Evolutionary conservation across 2,329 filamentous ascomycete species (phyloP).

Genomic region (Ophiocordyceps sinensis): DNA sequence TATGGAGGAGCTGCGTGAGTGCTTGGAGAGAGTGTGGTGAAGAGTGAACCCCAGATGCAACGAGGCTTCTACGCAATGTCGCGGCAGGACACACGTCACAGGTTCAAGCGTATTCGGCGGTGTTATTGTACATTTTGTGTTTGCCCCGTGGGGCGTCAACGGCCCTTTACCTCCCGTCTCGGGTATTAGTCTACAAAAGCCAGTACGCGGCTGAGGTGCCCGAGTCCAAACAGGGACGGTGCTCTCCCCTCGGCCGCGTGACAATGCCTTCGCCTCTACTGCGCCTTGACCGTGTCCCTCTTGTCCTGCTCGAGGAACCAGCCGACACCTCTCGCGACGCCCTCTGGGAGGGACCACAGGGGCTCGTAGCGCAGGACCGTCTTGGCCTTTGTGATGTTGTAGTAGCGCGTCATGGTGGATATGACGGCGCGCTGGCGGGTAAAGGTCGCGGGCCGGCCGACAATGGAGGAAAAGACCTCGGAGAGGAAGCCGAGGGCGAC

Average conservation of each 20-base stretch:
- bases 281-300: conserved; percentile 4
- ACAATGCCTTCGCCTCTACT: too few species aligned
- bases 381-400: conserved; percentile 64
- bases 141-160: too few species aligned
- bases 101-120: too few species aligned
- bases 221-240: too few species aligned
- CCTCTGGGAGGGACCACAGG: conserved; percentile 51
- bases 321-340: conserved; percentile 36
- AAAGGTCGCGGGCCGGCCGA: conserved; percentile 41
- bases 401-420: conserved; percentile 64
- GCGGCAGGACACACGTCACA: too few species aligned
- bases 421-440: conserved; percentile 48
- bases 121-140: too few species aligned
- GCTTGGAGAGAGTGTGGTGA: background rate
- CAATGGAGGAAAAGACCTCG: conserved; percentile 34
- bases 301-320: conserved; percentile 41
- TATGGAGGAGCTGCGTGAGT: conserved; percentile 8
- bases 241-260: too few species aligned
- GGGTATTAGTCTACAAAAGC: too few species aligned
- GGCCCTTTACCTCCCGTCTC: too few species aligned
- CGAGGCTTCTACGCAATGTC: background rate
- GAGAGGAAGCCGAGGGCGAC: conserved; percentile 35
- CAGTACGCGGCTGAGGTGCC: too few species aligned
- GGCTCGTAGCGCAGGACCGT: conserved; percentile 54
- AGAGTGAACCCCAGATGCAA: background rate